Evolutionary conservation across 2,329 filamentous ascomycete genomes (phyloP), one percentile per base, ranked within the genome.

Genomic region (Gyromitra esculenta): DNA sequence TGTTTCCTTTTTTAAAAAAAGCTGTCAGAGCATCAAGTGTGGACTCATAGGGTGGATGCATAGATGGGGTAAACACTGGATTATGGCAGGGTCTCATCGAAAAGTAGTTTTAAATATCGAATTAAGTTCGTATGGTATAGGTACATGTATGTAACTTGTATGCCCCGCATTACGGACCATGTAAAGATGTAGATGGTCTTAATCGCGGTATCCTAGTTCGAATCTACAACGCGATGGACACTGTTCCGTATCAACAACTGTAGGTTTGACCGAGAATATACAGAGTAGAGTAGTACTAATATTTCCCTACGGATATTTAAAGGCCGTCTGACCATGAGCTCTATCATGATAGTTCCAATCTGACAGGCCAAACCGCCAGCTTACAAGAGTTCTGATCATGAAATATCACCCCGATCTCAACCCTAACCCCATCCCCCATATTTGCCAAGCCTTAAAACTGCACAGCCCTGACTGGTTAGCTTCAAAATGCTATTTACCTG

Each of bases 401-500:
- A 62, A 62, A 59, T 31, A 62, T 60, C 43, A 52, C 25, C 21
- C 15, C 3, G 5, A 45, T 1, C 0, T 11, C 5, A 13, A 54
- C 50, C 50, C 50, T 54, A 54, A 21, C 50, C 50, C 50, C 25
- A 9, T 21, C 3, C 11, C 25, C 15, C 45, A n/a, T 15, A 50
- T 50, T 18, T 13, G 43, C 43, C 43, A 45, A 13, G 43, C 43
- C 25, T 18, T 50, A 50, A 50, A 50, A 7, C 45, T 3, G 8
- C 13, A 48, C 45, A 13, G 4, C 25, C 25, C 25, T 31, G 4
- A 31, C 25, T 31, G 25, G 25, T 31, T 35, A 8, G 70, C 39
- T 60, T 60, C 52, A 66, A 57, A 50, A 50, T 13, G 15, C 18
- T 50, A 3, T 57, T 66, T 48, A 13, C 37, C 13, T 54, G 57